Base-by-base conservation (phyloP, 352 stramenopile genomes). In the Phytophthora pisi region DNA sequence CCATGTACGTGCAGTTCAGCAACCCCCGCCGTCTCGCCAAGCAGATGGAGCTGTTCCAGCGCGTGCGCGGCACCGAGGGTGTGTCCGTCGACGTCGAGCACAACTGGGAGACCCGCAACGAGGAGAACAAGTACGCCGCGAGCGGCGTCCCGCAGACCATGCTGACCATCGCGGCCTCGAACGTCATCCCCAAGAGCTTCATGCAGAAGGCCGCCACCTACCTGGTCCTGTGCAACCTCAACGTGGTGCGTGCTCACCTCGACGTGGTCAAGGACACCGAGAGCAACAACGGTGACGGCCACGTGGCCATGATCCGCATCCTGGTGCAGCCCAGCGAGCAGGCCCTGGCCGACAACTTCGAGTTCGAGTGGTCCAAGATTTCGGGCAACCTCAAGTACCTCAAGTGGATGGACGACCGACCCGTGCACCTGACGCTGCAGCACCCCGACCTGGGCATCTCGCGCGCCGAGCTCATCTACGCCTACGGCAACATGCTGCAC, bases 401-500 rank as follows among this genome's bases (percentile, higher is more conserved):
- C 64, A 95, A 94, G 74, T 95, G 85, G 84, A 63, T 94, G 28
- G 88, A 96, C 57, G 83, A 94, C 68, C 86, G 88, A n/a, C 83
- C 86, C n/a, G 61, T 96, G 55, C 75, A 82, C 43, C 70, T 97
- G 16, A 88, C 86, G 52, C 78, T 92, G 61, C 85, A 95, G 68
- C 73, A 93, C 74, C 93, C 97, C 58, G 88, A 97, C 28, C 66
- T 99, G 40, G 94, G 96, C 30, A 79, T 99, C 43, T 89, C 82
- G 36, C 89, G 92, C 28, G 90, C 93, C 20, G 96, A 99, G 70
- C 90, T 99, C 66, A 98, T 99, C 69, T 98, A 97, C 54, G 93
- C 92, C 15, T 97, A 99, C 79, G 92, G 84, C 50, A 96, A 96
- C 67, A 96, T 99, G 75, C 79, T 99, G 57, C 97, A 99, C 84